Percentiles rank a stretch among this genome's conserved stretches.
phyloP scores from a whole-genome alignment of 805 yeast species.

The Candida berthetii region DNA sequence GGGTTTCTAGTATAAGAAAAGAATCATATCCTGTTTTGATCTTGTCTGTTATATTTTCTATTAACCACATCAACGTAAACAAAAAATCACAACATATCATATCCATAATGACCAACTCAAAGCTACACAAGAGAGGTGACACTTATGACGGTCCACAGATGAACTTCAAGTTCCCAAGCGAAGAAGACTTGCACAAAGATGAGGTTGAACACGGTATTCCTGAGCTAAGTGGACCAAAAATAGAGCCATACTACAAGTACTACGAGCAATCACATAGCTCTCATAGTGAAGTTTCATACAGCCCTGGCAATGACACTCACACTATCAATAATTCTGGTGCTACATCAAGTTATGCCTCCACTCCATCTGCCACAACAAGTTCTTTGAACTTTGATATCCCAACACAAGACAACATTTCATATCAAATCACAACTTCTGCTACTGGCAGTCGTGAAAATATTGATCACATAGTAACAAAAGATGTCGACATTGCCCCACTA shows the following conservation, averaged over 20 bases:
- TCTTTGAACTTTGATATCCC: constrained; percentile 5
- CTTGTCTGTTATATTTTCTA: too few relatives aligned
- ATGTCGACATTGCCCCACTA: neutral
- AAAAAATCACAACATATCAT: too few relatives aligned
- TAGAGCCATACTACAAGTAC: constrained; percentile 12
- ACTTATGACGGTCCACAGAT: constrained; percentile 33
- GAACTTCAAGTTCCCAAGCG: constrained; percentile 31
- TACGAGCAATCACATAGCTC: constrained; percentile 3
- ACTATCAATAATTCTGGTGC: neutral
- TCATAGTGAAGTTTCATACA: too few relatives aligned
- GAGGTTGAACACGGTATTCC: neutral
- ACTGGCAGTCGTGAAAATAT: neutral
- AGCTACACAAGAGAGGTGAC: constrained; percentile 21
- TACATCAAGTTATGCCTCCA: neutral
- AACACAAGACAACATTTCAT: constrained; percentile 16
- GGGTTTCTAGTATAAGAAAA: neutral
- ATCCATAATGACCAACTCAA: constrained; percentile 12
- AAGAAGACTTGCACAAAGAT: constrained; percentile 13
- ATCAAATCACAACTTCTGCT: constrained; percentile 20
- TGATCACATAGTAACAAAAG: neutral
- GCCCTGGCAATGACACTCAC: too few relatives aligned
- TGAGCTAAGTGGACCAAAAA: constrained; percentile 10
- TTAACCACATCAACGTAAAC: too few relatives aligned
- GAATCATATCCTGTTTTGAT: neutral
- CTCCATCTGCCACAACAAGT: neutral